These are phyloP conservation scores for Parmales sp. DNA, from an alignment of 108 stramenopile species.

Conservation along the genomic window DNA sequence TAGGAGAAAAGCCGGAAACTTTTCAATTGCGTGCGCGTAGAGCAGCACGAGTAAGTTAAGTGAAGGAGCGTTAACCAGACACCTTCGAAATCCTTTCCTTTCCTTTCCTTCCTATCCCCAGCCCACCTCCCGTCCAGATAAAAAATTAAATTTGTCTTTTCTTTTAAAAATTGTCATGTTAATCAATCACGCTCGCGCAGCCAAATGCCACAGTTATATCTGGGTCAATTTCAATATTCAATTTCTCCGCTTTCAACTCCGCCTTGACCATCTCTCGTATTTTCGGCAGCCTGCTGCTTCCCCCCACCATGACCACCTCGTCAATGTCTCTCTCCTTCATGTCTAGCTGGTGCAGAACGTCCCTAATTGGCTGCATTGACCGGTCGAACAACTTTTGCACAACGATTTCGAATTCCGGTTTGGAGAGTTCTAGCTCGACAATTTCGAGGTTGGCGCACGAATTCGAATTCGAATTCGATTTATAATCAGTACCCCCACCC, in stretches of 20 bases:
- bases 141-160: neutral
- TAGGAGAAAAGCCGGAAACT: too few species aligned
- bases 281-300: conserved; percentile 86
- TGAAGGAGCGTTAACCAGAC: too few species aligned
- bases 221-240: conserved; percentile 91
- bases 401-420: conserved; percentile 56
- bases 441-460: conserved; percentile 43
- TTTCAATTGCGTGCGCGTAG: too few species aligned
- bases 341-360: conserved; percentile 67
- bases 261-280: conserved; percentile 67
- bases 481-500: neutral
- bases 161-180: conserved; percentile 15
- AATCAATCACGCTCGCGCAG: conserved; percentile 91
- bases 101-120: too few species aligned
- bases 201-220: conserved; percentile 95
- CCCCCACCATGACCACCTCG: conserved; percentile 97
- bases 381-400: conserved; percentile 61
- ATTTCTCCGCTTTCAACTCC: conserved; percentile 47
- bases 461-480: conserved; percentile 20
- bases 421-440: conserved; percentile 43
- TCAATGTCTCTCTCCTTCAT: conserved; percentile 70
- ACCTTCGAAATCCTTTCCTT: too few species aligned
- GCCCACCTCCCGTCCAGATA: too few species aligned
- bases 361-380: conserved; percentile 56
- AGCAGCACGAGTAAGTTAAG: too few species aligned